Conservation (phyloP, 345 rosid species). For the Moringa oleifera region DNA sequence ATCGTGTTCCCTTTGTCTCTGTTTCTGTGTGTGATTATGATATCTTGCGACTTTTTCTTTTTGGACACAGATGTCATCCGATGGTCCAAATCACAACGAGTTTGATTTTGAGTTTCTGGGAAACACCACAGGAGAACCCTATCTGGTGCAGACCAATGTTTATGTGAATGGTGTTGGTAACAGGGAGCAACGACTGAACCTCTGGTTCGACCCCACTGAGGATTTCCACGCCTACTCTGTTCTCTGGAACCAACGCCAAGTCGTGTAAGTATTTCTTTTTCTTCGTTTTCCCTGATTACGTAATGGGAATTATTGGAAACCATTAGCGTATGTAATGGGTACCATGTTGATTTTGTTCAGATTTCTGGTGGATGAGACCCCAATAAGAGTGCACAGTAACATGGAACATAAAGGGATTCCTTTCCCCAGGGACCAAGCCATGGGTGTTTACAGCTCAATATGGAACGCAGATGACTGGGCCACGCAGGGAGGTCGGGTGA, state of each 20-base stretch:
- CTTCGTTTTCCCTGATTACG: background rate
- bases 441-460: constrained; percentile 97
- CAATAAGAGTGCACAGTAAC: constrained; percentile 71
- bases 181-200: constrained; percentile 83
- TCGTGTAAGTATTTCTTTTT: constrained; percentile 48
- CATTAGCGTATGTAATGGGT: no score
- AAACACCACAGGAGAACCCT: constrained; percentile 89
- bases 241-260: constrained; percentile 81
- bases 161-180: constrained; percentile 93
- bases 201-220: constrained; percentile 96
- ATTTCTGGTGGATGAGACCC: constrained; percentile 84
- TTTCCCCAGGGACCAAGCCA: constrained; percentile 86
- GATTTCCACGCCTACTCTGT: constrained; percentile 84
- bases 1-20: background rate
- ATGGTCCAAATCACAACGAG: constrained; percentile 86
- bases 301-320: no score
- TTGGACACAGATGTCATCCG: constrained; percentile 86
- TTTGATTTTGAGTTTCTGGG: constrained; percentile 97
- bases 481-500: constrained; percentile 89
- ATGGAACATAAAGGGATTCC: constrained; percentile 87
- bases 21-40: background rate
- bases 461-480: constrained; percentile 99
- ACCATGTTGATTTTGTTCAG: constrained; percentile 26
- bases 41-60: background rate
- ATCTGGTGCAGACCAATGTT: constrained; percentile 79